Base-by-base conservation (phyloP, 371 early-diverging fungal genomes). In the Parasitella parasitica region DNA sequence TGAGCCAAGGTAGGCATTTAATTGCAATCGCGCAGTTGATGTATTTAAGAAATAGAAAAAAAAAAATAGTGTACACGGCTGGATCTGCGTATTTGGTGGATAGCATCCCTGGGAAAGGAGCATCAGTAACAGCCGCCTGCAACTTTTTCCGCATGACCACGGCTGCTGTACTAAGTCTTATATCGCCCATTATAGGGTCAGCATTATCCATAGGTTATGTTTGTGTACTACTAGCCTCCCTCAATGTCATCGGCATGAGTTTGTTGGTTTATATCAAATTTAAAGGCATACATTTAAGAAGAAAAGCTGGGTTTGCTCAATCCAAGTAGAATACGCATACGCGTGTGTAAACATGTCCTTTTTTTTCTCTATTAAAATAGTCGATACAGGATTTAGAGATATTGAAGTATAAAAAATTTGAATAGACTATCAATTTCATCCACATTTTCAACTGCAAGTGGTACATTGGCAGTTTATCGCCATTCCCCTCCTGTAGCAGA, bases 1-100 rank as follows among this genome's bases (percentile, higher is more conserved):
- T 84, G 83, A 78, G 75, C 30, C 86, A 82, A 66, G 81, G 79
- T 73, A 53, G 13, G 28, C 30, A 30, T 32, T 1, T 32, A 32
- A 32, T 4, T 32, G 6, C 11, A 32, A 8, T 2, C 11, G 3
- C 1, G 11, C 11, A 32, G 6, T 8, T 32, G 11, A 32, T 32
- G 4, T 32, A 32, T 32, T 32, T n/a, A n/a, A 32, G 11, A 32
- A 2, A 6, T 32, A 11, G 5, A 57, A 28, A 18, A 46, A 16
- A 32, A 38, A 36, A 50, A n/a, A 48, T 6, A 61, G 61, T 82
- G 0, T 70, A 79, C 53, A 67, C 82, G 11, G 75, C 83, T 4
- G 77, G 79, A 9, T 70, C 80, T 8, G 81, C 82, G 3, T 84
- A 84, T 46, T 52, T 82, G 13, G 86, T 84, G 16, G 81, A 84